Evolutionary conservation across 2,329 filamentous ascomycete species (phyloP), one percentile per base, ranked within the genome.

Genomic region (Cytospora piceicola): DNA sequence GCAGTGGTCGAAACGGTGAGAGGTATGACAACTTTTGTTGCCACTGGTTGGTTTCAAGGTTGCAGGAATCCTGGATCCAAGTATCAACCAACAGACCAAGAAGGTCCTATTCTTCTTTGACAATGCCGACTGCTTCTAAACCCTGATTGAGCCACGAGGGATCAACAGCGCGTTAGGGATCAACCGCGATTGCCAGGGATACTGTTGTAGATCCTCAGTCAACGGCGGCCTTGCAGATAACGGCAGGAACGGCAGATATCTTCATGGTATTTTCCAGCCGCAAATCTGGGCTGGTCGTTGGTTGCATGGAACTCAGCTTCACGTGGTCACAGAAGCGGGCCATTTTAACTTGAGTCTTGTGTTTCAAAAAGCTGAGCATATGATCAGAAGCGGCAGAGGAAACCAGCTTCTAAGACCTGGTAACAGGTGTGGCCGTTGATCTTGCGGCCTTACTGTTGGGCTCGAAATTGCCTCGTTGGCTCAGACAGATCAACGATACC

Each of bases 301-400:
- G 30, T 58, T n/a, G 34, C 32, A 36, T 58, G 34, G 42, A 39
- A 58, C 30, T 58, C 12, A 15, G 34, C 30, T 42, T 32, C 46
- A 64, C 62, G 42, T 53, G 55, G 62, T 34, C 46, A 52, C 22
- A 17, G 24, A 30, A 27, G 53, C 46, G 55, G 62, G 46, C 27
- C 61, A 49, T 14, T 6, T 42, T 58, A 39, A 27, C 53, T 30
- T 55, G 20, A 34, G 42, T 27, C 55, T 39, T 46, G 46, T 46
- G 56, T 63, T 57, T 57, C 60, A 42, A 20, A 11, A 58, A 54
- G 46, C 11, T 55, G 32, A 34, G 32, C 56, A 27, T 59, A 54
- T 64, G 55, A 59, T 39, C 32, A 46, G 6, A 39, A 14, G n/a
- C 42, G 20, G 42, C 7, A 6, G 20, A 42, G n/a, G 55, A 22